These are phyloP conservation scores for Graphilbum fragrans DNA, from an alignment of 2,329 filamentous ascomycete species.

Conservation along the genomic window DNA sequence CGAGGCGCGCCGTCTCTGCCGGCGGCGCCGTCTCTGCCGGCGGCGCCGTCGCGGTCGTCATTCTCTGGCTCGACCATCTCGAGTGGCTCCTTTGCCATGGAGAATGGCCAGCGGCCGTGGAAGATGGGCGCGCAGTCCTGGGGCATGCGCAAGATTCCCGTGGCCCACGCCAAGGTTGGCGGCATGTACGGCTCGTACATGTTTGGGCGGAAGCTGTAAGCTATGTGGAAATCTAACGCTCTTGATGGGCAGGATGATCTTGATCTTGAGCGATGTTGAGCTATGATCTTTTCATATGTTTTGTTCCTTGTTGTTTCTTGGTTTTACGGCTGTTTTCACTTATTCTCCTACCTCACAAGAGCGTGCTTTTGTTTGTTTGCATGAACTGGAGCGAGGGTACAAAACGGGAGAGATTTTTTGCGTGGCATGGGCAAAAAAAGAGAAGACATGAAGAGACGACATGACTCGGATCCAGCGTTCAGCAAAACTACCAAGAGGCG, in stretches of 20 bases:
- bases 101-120: constrained; percentile 50
- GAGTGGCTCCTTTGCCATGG: constrained; percentile 9
- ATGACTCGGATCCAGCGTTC: too few relatives aligned
- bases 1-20: constrained; percentile 29
- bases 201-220: constrained; percentile 46
- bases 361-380: too few relatives aligned
- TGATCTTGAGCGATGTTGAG: constrained; percentile 3
- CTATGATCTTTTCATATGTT: constrained; percentile 6
- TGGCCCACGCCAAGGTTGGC: constrained; percentile 82
- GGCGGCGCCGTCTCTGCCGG: not conserved
- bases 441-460: too few relatives aligned
- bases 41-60: not conserved
- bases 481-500: too few relatives aligned
- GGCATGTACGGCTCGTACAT: constrained; percentile 75
- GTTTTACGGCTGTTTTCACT: too few relatives aligned
- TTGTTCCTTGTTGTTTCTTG: not conserved
- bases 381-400: too few relatives aligned
- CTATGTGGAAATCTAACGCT: too few relatives aligned
- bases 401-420: too few relatives aligned
- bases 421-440: too few relatives aligned
- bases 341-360: too few relatives aligned
- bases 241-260: too few relatives aligned
- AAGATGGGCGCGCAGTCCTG: constrained; percentile 78
- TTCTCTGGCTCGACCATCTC: not conserved
- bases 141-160: constrained; percentile 86